phyloP scores from a whole-genome alignment of 495 filamentous ascomycete species.

The Clavariopsis aquatica region DNA sequence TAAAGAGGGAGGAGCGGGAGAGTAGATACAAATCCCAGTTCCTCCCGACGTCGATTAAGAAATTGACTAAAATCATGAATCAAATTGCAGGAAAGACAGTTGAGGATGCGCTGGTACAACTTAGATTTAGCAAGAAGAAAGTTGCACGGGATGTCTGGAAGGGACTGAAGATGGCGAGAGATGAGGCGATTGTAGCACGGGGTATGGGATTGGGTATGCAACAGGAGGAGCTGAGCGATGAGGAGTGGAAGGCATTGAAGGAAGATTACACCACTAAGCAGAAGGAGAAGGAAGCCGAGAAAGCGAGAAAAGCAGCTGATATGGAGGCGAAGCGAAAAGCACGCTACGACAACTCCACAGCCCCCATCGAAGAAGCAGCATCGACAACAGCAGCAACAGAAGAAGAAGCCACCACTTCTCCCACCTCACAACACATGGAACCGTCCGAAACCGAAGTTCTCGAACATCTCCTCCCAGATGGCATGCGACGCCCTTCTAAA shows the following conservation, averaged over 20 bases:
- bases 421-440: not conserved
- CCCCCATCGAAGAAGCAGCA: not conserved
- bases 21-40: conserved; percentile 61
- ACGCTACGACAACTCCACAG: not conserved
- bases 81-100: conserved; percentile 91
- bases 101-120: conserved; percentile 89
- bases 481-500: not conserved
- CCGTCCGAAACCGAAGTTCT: not conserved
- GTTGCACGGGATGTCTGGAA: conserved; percentile 74
- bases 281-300: not conserved
- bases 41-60: conserved; percentile 83
- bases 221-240: conserved; percentile 12
- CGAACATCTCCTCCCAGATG: not conserved
- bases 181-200: conserved; percentile 70
- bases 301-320: not conserved
- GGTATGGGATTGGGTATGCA: conserved; percentile 78
- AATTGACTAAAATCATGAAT: conserved; percentile 75
- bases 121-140: conserved; percentile 95
- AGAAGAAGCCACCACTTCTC: too few relatives aligned
- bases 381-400: not conserved
- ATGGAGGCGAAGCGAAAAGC: not conserved
- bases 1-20: conserved; percentile 74
- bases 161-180: conserved; percentile 75
- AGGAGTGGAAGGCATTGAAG: not conserved
- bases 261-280: not conserved